phyloP scores from a whole-genome alignment of 164 flowering plant genomes.

The Nymphaea thermarum region DNA sequence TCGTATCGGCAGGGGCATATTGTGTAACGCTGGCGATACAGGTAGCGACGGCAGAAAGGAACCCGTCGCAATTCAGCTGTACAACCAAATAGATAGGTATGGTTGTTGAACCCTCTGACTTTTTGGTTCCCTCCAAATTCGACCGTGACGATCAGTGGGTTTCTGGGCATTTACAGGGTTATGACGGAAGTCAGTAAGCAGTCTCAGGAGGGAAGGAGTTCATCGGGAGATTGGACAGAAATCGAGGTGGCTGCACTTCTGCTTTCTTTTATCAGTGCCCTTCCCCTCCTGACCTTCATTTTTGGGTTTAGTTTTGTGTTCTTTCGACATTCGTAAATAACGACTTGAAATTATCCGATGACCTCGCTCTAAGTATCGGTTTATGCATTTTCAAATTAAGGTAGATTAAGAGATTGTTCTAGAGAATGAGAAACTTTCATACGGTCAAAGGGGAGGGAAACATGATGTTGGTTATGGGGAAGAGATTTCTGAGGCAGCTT shows the following conservation, averaged over 20 bases:
- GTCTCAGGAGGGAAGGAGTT: conserved; percentile 48
- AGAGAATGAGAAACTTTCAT: too few species aligned
- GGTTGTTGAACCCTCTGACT: not conserved
- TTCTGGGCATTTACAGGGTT: conserved; percentile 27
- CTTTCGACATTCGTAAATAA: not conserved
- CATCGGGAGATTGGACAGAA: conserved; percentile 59
- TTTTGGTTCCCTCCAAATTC: not conserved
- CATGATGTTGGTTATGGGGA: too few species aligned
- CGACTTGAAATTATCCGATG: not conserved
- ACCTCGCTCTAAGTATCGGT: too few species aligned
- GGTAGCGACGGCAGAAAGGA: not conserved
- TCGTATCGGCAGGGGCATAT: not conserved
- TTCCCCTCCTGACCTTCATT: not conserved
- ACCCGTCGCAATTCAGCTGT: conserved; percentile 7
- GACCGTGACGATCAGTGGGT: not conserved
- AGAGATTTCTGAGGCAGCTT: too few species aligned
- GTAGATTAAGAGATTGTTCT: too few species aligned
- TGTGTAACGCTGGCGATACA: conserved; percentile 5
- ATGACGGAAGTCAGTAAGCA: conserved; percentile 60
- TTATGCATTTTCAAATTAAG: too few species aligned
- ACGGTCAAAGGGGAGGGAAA: too few species aligned
- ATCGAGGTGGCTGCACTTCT: conserved; percentile 36
- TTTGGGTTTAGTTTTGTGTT: not conserved
- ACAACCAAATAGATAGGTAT: conserved; percentile 13
- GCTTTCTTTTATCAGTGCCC: not conserved